Conservation (phyloP, 345 rosid species). For the Cardamine resedifolia region DNA sequence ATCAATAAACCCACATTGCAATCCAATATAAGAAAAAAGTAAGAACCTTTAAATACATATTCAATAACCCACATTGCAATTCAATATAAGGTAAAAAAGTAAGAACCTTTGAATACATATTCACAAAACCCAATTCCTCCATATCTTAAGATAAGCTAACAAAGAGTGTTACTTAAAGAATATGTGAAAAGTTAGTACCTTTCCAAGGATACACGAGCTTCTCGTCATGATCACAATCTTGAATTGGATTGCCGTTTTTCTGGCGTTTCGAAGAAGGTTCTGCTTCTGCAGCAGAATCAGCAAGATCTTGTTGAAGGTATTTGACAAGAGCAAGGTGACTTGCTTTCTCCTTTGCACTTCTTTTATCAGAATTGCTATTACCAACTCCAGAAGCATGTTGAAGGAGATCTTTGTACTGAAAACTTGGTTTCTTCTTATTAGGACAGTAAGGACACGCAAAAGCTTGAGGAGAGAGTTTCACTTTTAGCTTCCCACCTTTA, state of each 20-base stretch:
- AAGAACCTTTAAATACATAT: neutral
- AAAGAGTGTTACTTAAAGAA: neutral
- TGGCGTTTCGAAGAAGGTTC: constrained; percentile 43
- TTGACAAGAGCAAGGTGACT: constrained; percentile 76
- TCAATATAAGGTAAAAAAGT: neutral
- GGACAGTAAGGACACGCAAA: constrained; percentile 85
- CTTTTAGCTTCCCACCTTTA: constrained; percentile 59
- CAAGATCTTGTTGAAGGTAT: constrained; percentile 67
- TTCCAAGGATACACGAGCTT: constrained; percentile 92
- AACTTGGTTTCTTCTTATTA: constrained; percentile 71
- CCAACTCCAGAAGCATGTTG: constrained; percentile 99
- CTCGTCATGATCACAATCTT: constrained; percentile 58
- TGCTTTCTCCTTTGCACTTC: constrained; percentile 75
- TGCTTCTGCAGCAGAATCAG: constrained; percentile 34
- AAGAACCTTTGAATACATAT: neutral
- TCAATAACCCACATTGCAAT: neutral
- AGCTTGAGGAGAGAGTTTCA: constrained; percentile 59
- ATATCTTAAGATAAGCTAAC: neutral
- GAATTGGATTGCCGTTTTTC: constrained; percentile 36
- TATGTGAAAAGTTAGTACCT: constrained; percentile 19
- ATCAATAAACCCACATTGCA: constrained; percentile 4
- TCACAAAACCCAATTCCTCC: neutral
- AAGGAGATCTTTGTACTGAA: constrained; percentile 66
- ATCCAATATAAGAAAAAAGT: neutral
- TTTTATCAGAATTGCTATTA: constrained; percentile 68